Evolutionary conservation across 2,329 filamentous ascomycete species (phyloP), one percentile per base, ranked within the genome.

Genomic region (Polychaeton citri): DNA sequence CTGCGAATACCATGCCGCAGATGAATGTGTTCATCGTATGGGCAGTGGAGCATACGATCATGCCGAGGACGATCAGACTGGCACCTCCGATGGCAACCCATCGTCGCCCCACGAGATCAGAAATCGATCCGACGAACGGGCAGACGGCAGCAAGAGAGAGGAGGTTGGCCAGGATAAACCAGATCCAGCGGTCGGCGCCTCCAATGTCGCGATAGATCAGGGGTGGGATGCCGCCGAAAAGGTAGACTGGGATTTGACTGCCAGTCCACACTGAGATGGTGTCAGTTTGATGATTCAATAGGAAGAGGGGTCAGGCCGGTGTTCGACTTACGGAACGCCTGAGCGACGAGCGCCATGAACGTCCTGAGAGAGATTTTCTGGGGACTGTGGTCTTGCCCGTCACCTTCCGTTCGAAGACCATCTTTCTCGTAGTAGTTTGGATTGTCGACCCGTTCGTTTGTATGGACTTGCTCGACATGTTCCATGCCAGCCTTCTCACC

Each of bases 71-170:
- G 35, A 79, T 58, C 26, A 74, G 59, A 1, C 56, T 40, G 9
- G 65, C 66, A 6, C 76, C 76, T 3, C 66, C 54, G 18, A 77
- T 52, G 6, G 68, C 74, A 26, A 79, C 72, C 48, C 67, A 71
- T 40, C 73, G 65, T 39, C 76, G 70, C 36, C 76, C 75, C 33
- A 79, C 58, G 5, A 79, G 57, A 58, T 80, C 76, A 1, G 74
- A 78, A 1, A 80, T 55, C 1, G 72, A 69, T 8, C 79, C 79
- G 2, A 82, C 77, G 46, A 83, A 76, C 7, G 72, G 72, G 39
- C 70, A 74, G 2, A 76, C 57, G 3, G 66, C 68, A 2, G 71
- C 71, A 33, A 69, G 64, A 2, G 69, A 63, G n/a, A 76, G 64
- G 5, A 76, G 58, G 43, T 75, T 69, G 12, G 54, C 62, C 18